These are phyloP conservation scores for Begonia loranthoides DNA, from an alignment of 306 rosid genomes.

Conservation along the genomic window DNA sequence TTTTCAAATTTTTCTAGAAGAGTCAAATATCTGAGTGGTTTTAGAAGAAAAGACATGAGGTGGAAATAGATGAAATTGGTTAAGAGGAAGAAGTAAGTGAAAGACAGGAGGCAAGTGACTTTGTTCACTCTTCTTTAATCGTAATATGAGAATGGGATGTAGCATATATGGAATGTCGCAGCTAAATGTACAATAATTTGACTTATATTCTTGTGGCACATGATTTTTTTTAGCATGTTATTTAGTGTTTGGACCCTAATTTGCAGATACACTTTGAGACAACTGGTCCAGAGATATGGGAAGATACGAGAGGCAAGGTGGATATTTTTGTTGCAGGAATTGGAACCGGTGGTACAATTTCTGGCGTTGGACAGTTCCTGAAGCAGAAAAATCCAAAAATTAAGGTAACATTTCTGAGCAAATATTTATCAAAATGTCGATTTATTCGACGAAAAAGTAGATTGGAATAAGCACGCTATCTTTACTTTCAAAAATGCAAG, in stretches of 20 bases:
- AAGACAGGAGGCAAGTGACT: not conserved
- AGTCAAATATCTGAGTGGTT: too few relatives aligned
- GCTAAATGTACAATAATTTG: not conserved
- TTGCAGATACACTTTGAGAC: constrained; percentile 66
- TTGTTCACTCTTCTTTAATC: not conserved
- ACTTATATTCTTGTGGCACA: not conserved
- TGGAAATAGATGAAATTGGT: too few relatives aligned
- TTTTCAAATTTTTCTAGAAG: too few relatives aligned
- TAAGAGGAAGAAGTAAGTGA: not conserved
- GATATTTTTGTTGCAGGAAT: constrained; percentile 94
- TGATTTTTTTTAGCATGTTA: not conserved
- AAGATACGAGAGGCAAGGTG: constrained; percentile 88
- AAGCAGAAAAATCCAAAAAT: constrained; percentile 70
- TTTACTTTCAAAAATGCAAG: too few relatives aligned
- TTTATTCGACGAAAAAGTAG: too few relatives aligned
- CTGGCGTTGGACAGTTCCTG: constrained; percentile 78
- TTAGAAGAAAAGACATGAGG: too few relatives aligned
- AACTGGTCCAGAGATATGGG: constrained; percentile 99
- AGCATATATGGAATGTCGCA: not conserved
- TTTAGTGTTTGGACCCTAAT: not conserved
- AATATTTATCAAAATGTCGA: constrained; percentile 2
- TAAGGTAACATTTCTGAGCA: constrained; percentile 35
- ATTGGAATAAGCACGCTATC: too few relatives aligned
- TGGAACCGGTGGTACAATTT: constrained; percentile 97
- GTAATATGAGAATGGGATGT: not conserved